Base-by-base conservation (phyloP, 106 monocot species). In the Allium fistulosum region DNA sequence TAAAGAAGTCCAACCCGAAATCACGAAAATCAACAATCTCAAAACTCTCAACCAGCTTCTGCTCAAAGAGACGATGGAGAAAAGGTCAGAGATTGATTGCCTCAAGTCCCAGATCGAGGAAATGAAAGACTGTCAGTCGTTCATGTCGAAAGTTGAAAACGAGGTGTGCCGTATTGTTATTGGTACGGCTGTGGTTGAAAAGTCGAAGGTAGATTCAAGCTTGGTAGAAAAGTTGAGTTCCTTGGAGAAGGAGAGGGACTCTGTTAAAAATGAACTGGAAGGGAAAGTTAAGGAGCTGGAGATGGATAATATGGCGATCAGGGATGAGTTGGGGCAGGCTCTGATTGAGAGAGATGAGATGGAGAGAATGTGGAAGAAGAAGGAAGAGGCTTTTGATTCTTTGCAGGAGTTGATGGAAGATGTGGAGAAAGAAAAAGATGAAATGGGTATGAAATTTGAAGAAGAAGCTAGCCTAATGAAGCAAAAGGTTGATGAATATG, bases 21-120 rank as follows among this genome's bases (percentile, higher is more conserved):
- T 37, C 37, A 1, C 50, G 17, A 51, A 67, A 11, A 18, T 67
- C 15, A 52, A 67, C 67, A 67, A 61, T 28, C 84, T 84, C 12
- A 84, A 80, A 73, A 49, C 46, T 10, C 71, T 84, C 8, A 84
- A 84, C 73, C 27, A 48, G 16, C 49, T 71, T 16, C 80, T 84
- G 48, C 28, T 81, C 47, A 63, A 75, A 62, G 71, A 77, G 59
- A 68, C 74, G 48, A 57, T 58, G 51, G 84, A 77, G 52, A 61
- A 26, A 70, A 76, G 80, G 15, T 51, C 58, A 26, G 62, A 75
- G 71, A 67, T 74, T 58, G 51, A 57, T 27, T 51, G 62, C 49
- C 80, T 84, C 71, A 65, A 26, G 14, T 26, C 77, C 17, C 58
- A 59, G 51, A 46, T 77, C 48, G 71, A 71, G 7, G 68, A 61